Evolutionary conservation across 306 rosid genomes (phyloP).

Genomic region (Vigna reflexopilosa): DNA sequence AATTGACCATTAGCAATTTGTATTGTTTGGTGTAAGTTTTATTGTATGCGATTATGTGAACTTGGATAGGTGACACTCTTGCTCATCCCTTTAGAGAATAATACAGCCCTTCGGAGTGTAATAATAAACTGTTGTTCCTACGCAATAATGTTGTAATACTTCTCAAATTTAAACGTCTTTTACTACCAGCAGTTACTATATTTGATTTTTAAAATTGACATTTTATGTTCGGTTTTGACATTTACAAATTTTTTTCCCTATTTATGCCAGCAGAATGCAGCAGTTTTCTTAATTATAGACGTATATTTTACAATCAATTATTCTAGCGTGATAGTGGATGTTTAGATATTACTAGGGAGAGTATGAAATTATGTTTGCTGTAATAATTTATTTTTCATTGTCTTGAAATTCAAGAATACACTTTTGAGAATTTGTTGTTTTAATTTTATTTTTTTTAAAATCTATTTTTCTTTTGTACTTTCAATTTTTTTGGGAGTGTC

Average conservation of each 20-base stretch:
- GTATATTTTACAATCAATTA: no score
- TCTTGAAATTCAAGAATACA: no score
- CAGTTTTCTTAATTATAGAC: neutral
- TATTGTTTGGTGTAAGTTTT: conserved; percentile 36
- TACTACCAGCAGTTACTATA: neutral
- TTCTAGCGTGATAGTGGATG: no score
- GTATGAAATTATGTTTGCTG: no score
- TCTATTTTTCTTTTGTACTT: no score
- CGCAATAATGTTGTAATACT: conserved; percentile 2
- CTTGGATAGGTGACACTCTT: conserved; percentile 26
- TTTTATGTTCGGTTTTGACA: neutral
- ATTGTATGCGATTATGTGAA: conserved; percentile 35
- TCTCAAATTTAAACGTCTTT: neutral
- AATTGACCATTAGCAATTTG: conserved; percentile 38
- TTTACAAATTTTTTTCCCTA: neutral
- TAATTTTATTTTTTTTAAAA: no score
- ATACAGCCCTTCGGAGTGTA: conserved; percentile 22
- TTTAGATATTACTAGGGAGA: no score
- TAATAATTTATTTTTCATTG: no score
- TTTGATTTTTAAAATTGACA: neutral
- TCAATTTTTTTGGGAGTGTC: no score
- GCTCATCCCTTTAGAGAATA: conserved; percentile 28
- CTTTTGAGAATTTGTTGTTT: no score
- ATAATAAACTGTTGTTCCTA: conserved; percentile 23
- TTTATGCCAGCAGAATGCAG: neutral